phyloP scores from a whole-genome alignment of 805 yeast genomes.

The Yueomyces sinensis region DNA sequence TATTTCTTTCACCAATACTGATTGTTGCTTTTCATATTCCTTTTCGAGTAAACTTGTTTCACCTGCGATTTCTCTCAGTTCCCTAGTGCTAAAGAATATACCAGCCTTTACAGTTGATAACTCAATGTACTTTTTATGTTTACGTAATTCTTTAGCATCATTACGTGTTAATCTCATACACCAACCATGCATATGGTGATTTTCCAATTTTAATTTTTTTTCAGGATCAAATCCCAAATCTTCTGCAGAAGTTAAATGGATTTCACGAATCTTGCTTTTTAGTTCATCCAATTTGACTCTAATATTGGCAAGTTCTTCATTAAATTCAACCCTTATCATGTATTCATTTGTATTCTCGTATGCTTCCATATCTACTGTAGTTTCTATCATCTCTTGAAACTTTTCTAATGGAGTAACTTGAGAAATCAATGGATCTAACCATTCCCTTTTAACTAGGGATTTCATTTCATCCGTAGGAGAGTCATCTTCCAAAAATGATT shows the following conservation, averaged over 20 bases:
- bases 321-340: slow-evolving; percentile 81
- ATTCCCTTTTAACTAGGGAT: slow-evolving; percentile 32
- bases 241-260: slow-evolving; percentile 55
- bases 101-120: slow-evolving; percentile 92
- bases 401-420: slow-evolving; percentile 42
- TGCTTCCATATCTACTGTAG: slow-evolving; percentile 80
- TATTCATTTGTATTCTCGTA: slow-evolving; percentile 65
- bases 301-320: slow-evolving; percentile 54
- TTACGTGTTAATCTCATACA: slow-evolving; percentile 84
- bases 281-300: slow-evolving; percentile 43
- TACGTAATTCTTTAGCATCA: slow-evolving; percentile 70
- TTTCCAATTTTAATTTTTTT: slow-evolving; percentile 79
- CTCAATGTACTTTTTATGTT: slow-evolving; percentile 48
- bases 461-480: slow-evolving; percentile 13
- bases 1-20: slow-evolving; percentile 70
- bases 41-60: slow-evolving; percentile 45
- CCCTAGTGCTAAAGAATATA: slow-evolving; percentile 71
- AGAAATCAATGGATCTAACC: slow-evolving; percentile 45
- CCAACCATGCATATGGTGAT: slow-evolving; percentile 85
- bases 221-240: slow-evolving; percentile 74
- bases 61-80: slow-evolving; percentile 44
- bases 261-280: slow-evolving; percentile 39
- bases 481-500: slow-evolving; percentile 27
- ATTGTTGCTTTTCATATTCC: slow-evolving; percentile 64
- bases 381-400: slow-evolving; percentile 76